Base-by-base conservation (phyloP, 768 basidiomycete genomes). In the Hypholoma fasciculare region DNA sequence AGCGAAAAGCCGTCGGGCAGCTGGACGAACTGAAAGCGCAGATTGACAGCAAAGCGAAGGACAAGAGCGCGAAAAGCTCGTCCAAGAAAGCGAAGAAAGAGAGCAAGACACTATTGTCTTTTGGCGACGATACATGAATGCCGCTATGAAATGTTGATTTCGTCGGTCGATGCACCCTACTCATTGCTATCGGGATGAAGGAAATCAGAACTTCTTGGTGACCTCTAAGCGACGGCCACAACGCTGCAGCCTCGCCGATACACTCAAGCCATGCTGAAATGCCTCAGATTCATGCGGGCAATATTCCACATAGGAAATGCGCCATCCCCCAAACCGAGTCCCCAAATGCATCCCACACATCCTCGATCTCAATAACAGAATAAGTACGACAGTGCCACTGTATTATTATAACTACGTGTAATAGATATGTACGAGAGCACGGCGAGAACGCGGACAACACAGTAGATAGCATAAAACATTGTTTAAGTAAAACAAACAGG, bases 31-130 rank as follows among this genome's bases (percentile, higher is more conserved):
- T 71, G 43, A 71, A 71, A 30, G 51, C 62, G 14, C 57, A 65
- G 39, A 57, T 64, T 17, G 58, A 62, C 34, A 44, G 69, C 11
- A 65, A 66, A 61, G 65, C 61, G 54, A 64, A 67, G 34, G 52
- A 49, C 20, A 70, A 59, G 65, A 71, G 63, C 62, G 67, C 63
- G 12, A 60, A 71, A 49, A 69, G 65, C 36, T 69, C 65, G 1
- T 62, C 74, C 11, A 84, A 81, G 68, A 89, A 87, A 63, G 51
- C 74, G 3, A 89, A 86, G 72, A 80, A 80, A 65, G 66, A 69
- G 44, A 78, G 69, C 61, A 82, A 80, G 61, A 72, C 75, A 6
- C 56, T 82, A 38, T 74, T 87, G 7, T 87, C 86, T 0, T 87
- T 87, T 60, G 82, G 79, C 9, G 85, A 86, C 61, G 84, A 84